phyloP scores from a whole-genome alignment of 805 yeast genomes.

The Yamadazyma phyllophila region DNA sequence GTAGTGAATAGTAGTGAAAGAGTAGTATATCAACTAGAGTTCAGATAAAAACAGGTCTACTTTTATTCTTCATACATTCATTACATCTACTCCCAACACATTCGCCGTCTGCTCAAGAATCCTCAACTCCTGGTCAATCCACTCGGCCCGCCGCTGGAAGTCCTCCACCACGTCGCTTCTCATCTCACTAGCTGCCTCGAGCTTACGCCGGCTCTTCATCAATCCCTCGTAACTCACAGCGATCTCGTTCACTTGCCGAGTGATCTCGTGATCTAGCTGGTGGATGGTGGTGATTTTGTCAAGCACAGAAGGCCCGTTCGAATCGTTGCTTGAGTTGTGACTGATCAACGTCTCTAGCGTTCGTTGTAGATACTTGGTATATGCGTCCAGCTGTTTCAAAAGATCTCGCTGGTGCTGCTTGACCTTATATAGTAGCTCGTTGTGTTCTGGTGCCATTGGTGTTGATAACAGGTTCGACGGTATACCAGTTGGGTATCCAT shows the following conservation, averaged over 20 bases:
- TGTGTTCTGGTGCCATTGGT: slow-evolving; percentile 19
- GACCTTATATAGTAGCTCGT: slow-evolving; percentile 29
- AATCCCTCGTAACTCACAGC: slow-evolving; percentile 28
- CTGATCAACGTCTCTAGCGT: slow-evolving; percentile 23
- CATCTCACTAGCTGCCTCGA: not conserved
- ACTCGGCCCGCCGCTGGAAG: slow-evolving; percentile 52
- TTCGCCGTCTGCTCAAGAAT: slow-evolving; percentile 56
- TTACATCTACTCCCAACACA: not conserved
- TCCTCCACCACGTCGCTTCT: not conserved
- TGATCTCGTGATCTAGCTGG: slow-evolving; percentile 36
- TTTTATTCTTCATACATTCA: too few species aligned
- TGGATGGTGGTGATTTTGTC: slow-evolving; percentile 42
- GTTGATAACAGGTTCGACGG: not conserved
- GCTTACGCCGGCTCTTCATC: slow-evolving; percentile 4
- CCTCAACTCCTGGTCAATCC: slow-evolving; percentile 68
- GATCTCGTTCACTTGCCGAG: slow-evolving; percentile 35
- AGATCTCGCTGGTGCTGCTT: slow-evolving; percentile 31
- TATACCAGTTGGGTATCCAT: too few species aligned
- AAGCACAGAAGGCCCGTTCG: slow-evolving; percentile 17
- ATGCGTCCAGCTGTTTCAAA: slow-evolving; percentile 24
- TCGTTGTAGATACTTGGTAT: slow-evolving; percentile 25
- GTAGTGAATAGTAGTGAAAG: too few species aligned
- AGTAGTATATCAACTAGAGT: too few species aligned
- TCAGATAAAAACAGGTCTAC: too few species aligned
- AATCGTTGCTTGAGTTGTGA: slow-evolving; percentile 23